Base-by-base conservation (phyloP, 2,329 filamentous ascomycete species). In the Pseudogymnoascus sp. region DNA sequence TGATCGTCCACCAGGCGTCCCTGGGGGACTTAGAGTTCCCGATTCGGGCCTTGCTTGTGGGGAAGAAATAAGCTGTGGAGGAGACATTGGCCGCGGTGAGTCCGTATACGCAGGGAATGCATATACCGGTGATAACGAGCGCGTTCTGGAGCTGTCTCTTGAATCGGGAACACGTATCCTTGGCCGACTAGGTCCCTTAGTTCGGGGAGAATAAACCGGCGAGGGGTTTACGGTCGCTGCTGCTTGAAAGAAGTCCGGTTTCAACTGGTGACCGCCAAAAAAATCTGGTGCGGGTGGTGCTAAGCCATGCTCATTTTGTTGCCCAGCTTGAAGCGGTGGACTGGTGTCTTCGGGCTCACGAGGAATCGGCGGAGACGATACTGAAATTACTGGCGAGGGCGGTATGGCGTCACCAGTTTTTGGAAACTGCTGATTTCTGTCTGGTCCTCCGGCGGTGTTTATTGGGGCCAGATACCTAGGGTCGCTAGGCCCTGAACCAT, bases 241-340 rank as follows among this genome's bases (percentile, higher is more conserved):
- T 60, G 59, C 38, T 28, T 74, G 75, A 9, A 74, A 74, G 42
- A 65, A 66, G n/a, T 71, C 69, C 7, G 62, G 61, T 36, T 68
- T 68, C 16, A 72, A 59, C 59, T 71, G 65, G 61, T 65, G 70
- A 31, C 68, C 70, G 3, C 74, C 74, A 12, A 73, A 70, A 59
- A 78, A 77, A 6, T 69, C 69, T 59, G 74, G 75, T 5, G 75
- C 75, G 2, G 77, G 74, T 7, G 76, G 77, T 12, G 77, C 76
- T 49, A 84, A 73, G 16, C 78, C 74, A 60, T 76, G 72, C 25
- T 77, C 71, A 12, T 69, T 72, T 21, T 71, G 68, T 36, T 66
- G 70, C 34, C 66, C 67, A 16, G 65, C 66, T 12, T 61, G 63
- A 59, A 8, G 66, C 18, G 60, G 65, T n/a, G 75, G 75, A 49